phyloP scores from a whole-genome alignment of 1,139 yeast species.

The Pichia sorboxylosa region DNA sequence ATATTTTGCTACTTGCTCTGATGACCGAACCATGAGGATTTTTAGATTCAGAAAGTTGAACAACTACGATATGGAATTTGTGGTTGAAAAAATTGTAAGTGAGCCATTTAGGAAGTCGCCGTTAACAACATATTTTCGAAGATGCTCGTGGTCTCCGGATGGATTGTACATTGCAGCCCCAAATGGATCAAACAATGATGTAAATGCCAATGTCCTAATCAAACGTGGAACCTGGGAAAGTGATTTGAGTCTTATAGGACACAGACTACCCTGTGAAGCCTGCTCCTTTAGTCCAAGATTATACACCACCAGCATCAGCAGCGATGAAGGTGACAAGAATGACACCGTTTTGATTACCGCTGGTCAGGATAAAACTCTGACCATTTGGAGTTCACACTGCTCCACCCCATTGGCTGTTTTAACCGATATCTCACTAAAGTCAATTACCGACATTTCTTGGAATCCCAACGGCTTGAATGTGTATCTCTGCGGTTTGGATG shows the following conservation, averaged over 20 bases:
- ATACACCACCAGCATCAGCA: slow-evolving; percentile 26
- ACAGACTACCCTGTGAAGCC: slow-evolving; percentile 94
- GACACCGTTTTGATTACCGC: slow-evolving; percentile 59
- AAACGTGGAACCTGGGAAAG: slow-evolving; percentile 91
- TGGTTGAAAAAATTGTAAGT: slow-evolving; percentile 70
- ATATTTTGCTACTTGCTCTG: slow-evolving; percentile 93
- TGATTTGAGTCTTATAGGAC: slow-evolving; percentile 82
- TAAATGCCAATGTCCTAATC: slow-evolving; percentile 77
- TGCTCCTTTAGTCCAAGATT: slow-evolving; percentile 76
- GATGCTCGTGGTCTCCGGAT: slow-evolving; percentile 96
- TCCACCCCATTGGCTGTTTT: slow-evolving; percentile 56
- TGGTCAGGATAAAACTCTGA: slow-evolving; percentile 66
- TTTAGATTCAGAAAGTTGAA: slow-evolving; percentile 61
- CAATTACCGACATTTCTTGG: slow-evolving; percentile 71
- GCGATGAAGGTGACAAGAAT: slow-evolving; percentile 11
- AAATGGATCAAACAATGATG: slow-evolving; percentile 94
- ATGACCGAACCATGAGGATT: slow-evolving; percentile 81
- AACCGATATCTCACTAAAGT: slow-evolving; percentile 45
- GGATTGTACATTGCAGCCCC: slow-evolving; percentile 95
- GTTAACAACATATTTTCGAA: slow-evolving; percentile 78
- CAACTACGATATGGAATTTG: slow-evolving; percentile 66
- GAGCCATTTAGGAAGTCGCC: slow-evolving; percentile 88
- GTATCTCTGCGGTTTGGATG: slow-evolving; percentile 74
- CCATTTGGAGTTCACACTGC: slow-evolving; percentile 55
- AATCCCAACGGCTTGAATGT: slow-evolving; percentile 64